phyloP scores from a whole-genome alignment of 805 yeast genomes.

The Starmerella ratchasimensis region DNA sequence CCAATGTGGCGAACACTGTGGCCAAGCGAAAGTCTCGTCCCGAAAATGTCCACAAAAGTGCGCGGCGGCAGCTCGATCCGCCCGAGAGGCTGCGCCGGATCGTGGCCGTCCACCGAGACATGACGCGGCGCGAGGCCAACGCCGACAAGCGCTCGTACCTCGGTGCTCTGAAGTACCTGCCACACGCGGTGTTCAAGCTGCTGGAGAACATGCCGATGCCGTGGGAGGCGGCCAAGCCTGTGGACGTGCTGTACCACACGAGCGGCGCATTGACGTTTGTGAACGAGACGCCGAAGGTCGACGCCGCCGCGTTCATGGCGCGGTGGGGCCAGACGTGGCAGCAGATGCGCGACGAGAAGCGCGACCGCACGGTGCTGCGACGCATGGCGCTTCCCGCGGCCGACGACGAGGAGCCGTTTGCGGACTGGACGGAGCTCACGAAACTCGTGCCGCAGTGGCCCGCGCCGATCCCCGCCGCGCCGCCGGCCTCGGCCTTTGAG shows the following conservation, averaged over 20 bases:
- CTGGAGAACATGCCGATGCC: slow-evolving; percentile 97
- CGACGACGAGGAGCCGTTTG: slow-evolving; percentile 94
- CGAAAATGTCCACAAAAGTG: background rate
- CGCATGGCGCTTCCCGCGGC: slow-evolving; percentile 91
- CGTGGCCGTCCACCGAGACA: slow-evolving; percentile 5
- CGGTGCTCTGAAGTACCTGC: slow-evolving; percentile 88
- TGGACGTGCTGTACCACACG: slow-evolving; percentile 73
- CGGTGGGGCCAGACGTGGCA: slow-evolving; percentile 95
- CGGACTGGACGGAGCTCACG: slow-evolving; percentile 67
- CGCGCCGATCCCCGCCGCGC: slow-evolving; percentile 33
- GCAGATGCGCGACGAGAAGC: slow-evolving; percentile 85
- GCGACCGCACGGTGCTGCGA: slow-evolving; percentile 78
- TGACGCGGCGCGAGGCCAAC: slow-evolving; percentile 4
- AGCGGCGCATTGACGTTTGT: slow-evolving; percentile 95
- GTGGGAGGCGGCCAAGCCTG: slow-evolving; percentile 83
- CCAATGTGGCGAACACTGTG: too few relatives aligned
- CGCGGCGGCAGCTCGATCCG: background rate
- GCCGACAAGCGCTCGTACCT: slow-evolving; percentile 76
- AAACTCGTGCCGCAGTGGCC: slow-evolving; percentile 51
- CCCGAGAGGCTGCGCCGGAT: slow-evolving; percentile 4
- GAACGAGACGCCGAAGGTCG: slow-evolving; percentile 80
- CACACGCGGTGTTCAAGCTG: slow-evolving; percentile 82
- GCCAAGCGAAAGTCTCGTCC: too few relatives aligned
- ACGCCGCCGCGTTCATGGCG: slow-evolving; percentile 58
- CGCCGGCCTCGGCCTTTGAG: background rate